A percentile compares a stretch with the other conserved stretches of the same genome.
Evolutionary conservation across 805 yeast species (phyloP).

Genomic region (Myxozyma vanderwaltii): DNA sequence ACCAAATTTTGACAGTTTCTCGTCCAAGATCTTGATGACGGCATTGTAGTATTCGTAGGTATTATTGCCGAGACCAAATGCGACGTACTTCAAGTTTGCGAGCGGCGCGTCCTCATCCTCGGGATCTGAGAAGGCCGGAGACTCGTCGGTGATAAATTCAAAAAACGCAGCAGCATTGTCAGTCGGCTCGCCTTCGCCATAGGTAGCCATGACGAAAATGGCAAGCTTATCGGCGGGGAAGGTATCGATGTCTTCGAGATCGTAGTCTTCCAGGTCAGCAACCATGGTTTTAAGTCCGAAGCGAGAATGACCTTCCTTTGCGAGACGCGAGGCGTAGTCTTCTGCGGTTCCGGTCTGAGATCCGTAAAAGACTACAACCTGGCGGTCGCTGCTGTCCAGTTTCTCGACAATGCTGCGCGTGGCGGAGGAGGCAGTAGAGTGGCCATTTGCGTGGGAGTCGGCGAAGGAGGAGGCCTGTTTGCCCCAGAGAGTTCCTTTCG

Average conservation of each 20-base stretch:
- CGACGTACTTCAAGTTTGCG: conserved; percentile 61
- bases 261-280: conserved; percentile 87
- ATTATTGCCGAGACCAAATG: conserved; percentile 92
- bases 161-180: conserved; percentile 86
- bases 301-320: conserved; percentile 82
- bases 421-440: conserved; percentile 18
- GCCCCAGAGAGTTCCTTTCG: conserved; percentile 59
- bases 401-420: conserved; percentile 40
- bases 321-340: conserved; percentile 87
- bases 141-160: conserved; percentile 60
- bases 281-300: conserved; percentile 81
- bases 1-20: conserved; percentile 59
- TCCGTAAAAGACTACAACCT: conserved; percentile 80
- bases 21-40: conserved; percentile 61
- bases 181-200: conserved; percentile 98
- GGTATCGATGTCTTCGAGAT: conserved; percentile 71
- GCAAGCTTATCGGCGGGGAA: conserved; percentile 61
- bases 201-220: conserved; percentile 84
- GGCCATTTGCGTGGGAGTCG: conserved; percentile 4
- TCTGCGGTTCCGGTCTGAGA: conserved; percentile 99
- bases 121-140: conserved; percentile 51
- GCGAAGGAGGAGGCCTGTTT: conserved; percentile 37
- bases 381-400: conserved; percentile 63
- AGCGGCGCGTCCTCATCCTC: conserved; percentile 45
- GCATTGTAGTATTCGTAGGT: conserved; percentile 92